Evolutionary conservation across 139 green algal species (phyloP), one percentile per base, ranked within the genome.

Genomic region (Micractinium sp.): DNA sequence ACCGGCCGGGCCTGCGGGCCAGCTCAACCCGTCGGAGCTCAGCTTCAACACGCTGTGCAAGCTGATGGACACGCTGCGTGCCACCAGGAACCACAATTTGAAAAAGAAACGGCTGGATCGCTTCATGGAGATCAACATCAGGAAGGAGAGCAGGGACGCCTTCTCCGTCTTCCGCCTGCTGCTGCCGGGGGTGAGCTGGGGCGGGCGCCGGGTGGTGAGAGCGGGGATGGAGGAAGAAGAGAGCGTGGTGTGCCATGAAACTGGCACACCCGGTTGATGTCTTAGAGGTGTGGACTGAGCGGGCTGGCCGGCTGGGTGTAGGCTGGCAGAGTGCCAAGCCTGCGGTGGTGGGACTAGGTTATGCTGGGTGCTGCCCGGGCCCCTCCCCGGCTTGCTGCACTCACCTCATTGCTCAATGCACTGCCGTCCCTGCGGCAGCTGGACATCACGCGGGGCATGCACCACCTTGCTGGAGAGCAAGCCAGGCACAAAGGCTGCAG

Each of bases 121-220:
- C 1, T 95, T 97, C 41, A 77, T 89, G 35, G 76, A 92, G 4
- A 84, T 87, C 29, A 86, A 88, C 77, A 67, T 95, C 19, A 78
- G 84, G 23, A 73, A 89, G 41, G 27, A 38, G 47, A 90, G 67
- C 39, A 38, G 87, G 20, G 91, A 96, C 33, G 87, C 92, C 31
- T 96, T 92, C 39, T 38, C 90, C 29, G 89, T 97, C 29, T 96
- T 94, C 88, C 87, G 94, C 18, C 90, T 96, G 23, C 75, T 97
- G 73, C 90, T 96, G 61, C 94, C 94, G 12, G 23, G 33, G 47
- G 93, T 95, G 79, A 35, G 67, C 29, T 31, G 35, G 31, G 15
- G 77, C 75, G 56, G 35, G 71, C 75, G 35, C 75, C 19, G 15
- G 75, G 33, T 13, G 23, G 75, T 3, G 78, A 36, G 38, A 41